phyloP scores from a whole-genome alignment of 129 eudicot genomes.

The Lactuca saligna region DNA sequence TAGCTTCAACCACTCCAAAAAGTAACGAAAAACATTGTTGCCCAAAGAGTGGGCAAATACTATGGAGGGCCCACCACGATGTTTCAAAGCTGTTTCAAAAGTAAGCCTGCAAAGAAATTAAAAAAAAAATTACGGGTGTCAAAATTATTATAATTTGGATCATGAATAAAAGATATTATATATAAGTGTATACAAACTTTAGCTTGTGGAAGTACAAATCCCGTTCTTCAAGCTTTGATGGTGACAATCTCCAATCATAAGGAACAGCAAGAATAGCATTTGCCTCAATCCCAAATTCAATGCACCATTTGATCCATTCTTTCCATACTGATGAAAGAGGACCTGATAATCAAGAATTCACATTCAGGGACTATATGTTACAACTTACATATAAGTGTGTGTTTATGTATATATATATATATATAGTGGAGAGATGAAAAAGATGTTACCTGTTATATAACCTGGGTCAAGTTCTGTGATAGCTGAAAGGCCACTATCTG shows the following conservation, averaged over 20 bases:
- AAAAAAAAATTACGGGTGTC: not conserved
- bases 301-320: constrained; percentile 98
- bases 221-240: constrained; percentile 95
- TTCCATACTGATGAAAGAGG: constrained; percentile 99
- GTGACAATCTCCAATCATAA: constrained; percentile 94
- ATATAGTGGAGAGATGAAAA: not conserved
- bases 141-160: not conserved
- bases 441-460: constrained; percentile 66
- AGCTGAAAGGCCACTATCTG: constrained; percentile 97
- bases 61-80: constrained; percentile 93
- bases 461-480: constrained; percentile 98
- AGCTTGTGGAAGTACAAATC: constrained; percentile 95
- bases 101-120: constrained; percentile 59
- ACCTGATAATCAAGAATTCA: constrained; percentile 49
- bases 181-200: constrained; percentile 51
- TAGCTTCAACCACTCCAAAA: constrained; percentile 94
- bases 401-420: not conserved
- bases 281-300: constrained; percentile 94
- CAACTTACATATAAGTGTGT: not conserved
- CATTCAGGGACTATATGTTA: not conserved
- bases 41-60: constrained; percentile 98
- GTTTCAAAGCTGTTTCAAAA: constrained; percentile 90
- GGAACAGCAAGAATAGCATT: constrained; percentile 96
- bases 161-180: too few species aligned
- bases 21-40: constrained; percentile 93